These are phyloP conservation scores for Lyophyllum decastes DNA, from an alignment of 768 basidiomycete species.

Conservation along the genomic window DNA sequence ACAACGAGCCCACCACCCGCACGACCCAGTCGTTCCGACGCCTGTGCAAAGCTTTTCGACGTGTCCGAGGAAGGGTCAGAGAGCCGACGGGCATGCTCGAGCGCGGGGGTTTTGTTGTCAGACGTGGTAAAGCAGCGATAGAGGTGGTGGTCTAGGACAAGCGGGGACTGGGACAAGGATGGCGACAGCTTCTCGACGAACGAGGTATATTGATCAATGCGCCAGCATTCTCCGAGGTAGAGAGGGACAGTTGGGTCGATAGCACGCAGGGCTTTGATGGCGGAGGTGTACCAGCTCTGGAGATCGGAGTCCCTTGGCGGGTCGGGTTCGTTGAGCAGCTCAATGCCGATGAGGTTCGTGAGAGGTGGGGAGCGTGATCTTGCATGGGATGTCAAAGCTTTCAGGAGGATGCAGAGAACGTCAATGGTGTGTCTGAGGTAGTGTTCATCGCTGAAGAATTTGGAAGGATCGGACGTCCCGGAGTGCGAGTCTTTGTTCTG, in stretches of 20 bases:
- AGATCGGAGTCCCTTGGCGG: constrained; percentile 52
- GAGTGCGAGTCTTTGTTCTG: constrained; percentile 72
- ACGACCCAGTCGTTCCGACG: constrained; percentile 32
- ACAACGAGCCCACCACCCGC: constrained; percentile 53
- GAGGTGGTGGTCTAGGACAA: constrained; percentile 79
- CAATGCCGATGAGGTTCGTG: constrained; percentile 57
- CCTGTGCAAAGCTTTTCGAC: constrained; percentile 37
- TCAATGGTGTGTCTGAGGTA: constrained; percentile 50
- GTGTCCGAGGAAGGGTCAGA: constrained; percentile 37
- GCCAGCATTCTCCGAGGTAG: constrained; percentile 79
- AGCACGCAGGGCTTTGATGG: constrained; percentile 52
- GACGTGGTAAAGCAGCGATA: constrained; percentile 75
- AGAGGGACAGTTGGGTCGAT: constrained; percentile 62
- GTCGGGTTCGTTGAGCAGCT: constrained; percentile 61
- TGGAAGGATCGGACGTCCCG: constrained; percentile 54
- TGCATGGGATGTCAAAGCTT: constrained; percentile 24
- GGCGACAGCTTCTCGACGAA: constrained; percentile 40
- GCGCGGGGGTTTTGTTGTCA: constrained; percentile 55
- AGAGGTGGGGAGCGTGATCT: constrained; percentile 36
- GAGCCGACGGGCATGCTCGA: constrained; percentile 54
- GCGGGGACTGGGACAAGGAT: constrained; percentile 26
- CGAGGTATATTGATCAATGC: constrained; percentile 60
- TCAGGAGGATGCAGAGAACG: constrained; percentile 46
- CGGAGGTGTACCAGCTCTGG: constrained; percentile 61
- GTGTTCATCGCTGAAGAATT: constrained; percentile 47